phyloP scores from a whole-genome alignment of 2,329 filamentous ascomycete species.

The Paraphoma sp. region DNA sequence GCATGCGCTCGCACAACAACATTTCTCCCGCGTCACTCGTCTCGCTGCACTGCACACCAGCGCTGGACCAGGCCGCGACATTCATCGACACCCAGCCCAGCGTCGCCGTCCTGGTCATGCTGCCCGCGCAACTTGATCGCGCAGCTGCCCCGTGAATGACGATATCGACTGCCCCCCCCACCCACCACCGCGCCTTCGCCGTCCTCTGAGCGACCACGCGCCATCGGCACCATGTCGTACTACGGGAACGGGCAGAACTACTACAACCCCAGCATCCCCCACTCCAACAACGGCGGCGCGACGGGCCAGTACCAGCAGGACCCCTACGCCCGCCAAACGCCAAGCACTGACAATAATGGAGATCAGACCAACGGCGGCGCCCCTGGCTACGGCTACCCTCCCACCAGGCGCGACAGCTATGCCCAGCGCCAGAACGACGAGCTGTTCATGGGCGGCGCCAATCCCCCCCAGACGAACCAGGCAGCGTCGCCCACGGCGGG shows the following conservation, averaged over 20 bases:
- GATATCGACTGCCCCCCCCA: constrained; percentile 22
- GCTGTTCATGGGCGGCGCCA: constrained; percentile 62
- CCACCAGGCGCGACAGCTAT: constrained; percentile 46
- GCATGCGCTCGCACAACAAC: constrained; percentile 17
- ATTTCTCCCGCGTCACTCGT: not conserved
- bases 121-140: constrained; percentile 31
- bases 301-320: constrained; percentile 42
- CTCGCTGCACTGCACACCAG: not conserved
- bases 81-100: constrained; percentile 13
- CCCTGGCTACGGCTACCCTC: constrained; percentile 45
- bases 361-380: constrained; percentile 68
- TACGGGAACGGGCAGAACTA: constrained; percentile 63
- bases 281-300: constrained; percentile 49
- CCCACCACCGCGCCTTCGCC: constrained; percentile 21
- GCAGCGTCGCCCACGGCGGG: constrained; percentile 35
- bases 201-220: constrained; percentile 14
- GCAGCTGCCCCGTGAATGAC: constrained; percentile 47
- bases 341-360: constrained; percentile 77
- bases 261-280: constrained; percentile 53
- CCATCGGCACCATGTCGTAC: constrained; percentile 59
- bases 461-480: constrained; percentile 38
- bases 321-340: constrained; percentile 60
- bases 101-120: constrained; percentile 41
- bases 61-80: constrained; percentile 14
- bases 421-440: constrained; percentile 60